Base-by-base conservation (phyloP, 2,329 filamentous ascomycete species). In the Pseudogymnoascus sp. region DNA sequence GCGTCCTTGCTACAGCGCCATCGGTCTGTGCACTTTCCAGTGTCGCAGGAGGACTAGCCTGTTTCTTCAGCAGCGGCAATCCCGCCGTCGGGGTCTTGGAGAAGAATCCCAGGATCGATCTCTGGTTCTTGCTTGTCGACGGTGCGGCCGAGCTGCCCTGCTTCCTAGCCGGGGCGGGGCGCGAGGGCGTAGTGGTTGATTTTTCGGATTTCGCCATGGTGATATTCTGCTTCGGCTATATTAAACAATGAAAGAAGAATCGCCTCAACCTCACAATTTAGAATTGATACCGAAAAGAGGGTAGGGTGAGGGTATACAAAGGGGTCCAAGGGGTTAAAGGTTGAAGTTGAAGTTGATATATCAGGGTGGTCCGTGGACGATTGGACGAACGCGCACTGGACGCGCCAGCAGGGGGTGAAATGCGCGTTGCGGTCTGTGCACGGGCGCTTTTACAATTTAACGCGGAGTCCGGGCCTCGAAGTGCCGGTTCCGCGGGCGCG, bases 41-140 rank as follows among this genome's bases (percentile, higher is more conserved):
- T n/a, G 46, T 7, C 8, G 46, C 14, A 4, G 56, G 56, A 11
- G 31, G 19, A 14, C 35, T 60, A 38, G 8, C 24, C 11, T 59
- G 31, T 59, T 60, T 73, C 73, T 65, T 75, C 75, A 33, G 70
- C 68, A 64, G 72, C 74, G 63, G 56, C 11, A 22, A 66, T 59
- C 14, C 70, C 72, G 46, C 71, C 71, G 63, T 74, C 74, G 77
- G 67, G 65, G 81, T 76, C 73, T 82, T 91, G 68, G 88, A 82
- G 71, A 93, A 93, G 81, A 95, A 95, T 46, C 89, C 89, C 37
- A 91, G 79, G 65, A 95, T 91, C 61, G 88, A 90, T 73, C 81
- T 82, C 72, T 90, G 87, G 70, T 84, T 86, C 71, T 86, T 86
- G 31, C 64, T 24, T 14, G 46, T 53, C n/a, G 46, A 53, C 7